Base-by-base conservation (phyloP, 129 eudicot genomes). In the Artemisia annua region DNA sequence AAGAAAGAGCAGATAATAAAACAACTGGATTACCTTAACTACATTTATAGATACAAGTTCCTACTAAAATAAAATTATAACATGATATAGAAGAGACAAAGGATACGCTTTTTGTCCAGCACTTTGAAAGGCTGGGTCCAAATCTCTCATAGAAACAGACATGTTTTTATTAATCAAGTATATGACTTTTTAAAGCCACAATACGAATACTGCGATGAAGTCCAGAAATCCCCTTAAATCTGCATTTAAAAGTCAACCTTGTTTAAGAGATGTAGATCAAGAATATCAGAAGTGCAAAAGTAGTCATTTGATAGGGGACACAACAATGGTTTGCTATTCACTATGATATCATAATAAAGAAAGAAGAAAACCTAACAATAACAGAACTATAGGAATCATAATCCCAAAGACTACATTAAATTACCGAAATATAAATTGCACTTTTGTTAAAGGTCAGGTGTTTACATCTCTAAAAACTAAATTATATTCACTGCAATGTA, bases 21-120 rank as follows among this genome's bases (percentile, higher is more conserved):
- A 24, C 43, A 67, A 76, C n/a, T 20, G 60, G 54, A 76, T 56
- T 59, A 20, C 2, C 7, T 59, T 18, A 35, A 62, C 52, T 17
- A 39, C 48, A 57, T 43, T 20, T 22, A 60, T 67, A 16, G 66
- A 70, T 51, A 35, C 18, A 11, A 39, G 4, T 12, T 44, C 14
- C 30, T 22, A 39, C 39, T 67, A 58, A 53, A 53, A 52, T 32
- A 55, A 55, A 67, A 18, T 3, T 43, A 49, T 14, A 67, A 70
- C 15, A 52, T 67, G 56, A 56, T 64, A 30, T 55, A 53, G 13
- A 18, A 46, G 20, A 73, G 46, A 49, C 20, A 67, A 83, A 84
- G 96, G 98, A 93, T 93, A 93, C 98, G 91, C 92, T 82, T 87
- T 89, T 72, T 93, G 98, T 43, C 98, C 98, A 75, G 95, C 96